These are phyloP conservation scores for Musa balbisiana DNA, from an alignment of 202 grass and related monocot genomes.

Conservation along the genomic window DNA sequence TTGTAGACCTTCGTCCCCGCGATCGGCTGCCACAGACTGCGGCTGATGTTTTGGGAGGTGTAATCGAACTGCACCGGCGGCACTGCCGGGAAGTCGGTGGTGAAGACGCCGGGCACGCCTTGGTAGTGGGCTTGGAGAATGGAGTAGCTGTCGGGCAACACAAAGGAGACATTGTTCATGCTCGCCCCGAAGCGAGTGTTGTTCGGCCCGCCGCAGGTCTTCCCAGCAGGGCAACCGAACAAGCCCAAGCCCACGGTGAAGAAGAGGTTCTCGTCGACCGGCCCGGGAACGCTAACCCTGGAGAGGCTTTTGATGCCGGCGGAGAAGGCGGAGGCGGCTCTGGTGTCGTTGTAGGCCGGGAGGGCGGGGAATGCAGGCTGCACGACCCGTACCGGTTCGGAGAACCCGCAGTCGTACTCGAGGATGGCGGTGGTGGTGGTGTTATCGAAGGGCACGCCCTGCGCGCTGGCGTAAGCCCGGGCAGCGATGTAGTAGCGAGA, in stretches of 20 bases:
- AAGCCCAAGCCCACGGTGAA: slow-evolving; percentile 69
- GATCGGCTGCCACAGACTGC: slow-evolving; percentile 55
- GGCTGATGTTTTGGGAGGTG: slow-evolving; percentile 71
- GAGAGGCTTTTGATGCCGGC: slow-evolving; percentile 40
- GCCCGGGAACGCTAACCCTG: slow-evolving; percentile 25
- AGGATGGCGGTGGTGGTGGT: slow-evolving; percentile 80
- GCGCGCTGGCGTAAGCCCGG: slow-evolving; percentile 52
- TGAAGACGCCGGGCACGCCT: slow-evolving; percentile 40
- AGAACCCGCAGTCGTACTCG: slow-evolving; percentile 33
- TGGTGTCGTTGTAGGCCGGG: slow-evolving; percentile 73
- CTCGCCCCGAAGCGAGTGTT: slow-evolving; percentile 62
- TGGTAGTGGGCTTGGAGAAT: slow-evolving; percentile 65
- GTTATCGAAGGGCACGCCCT: slow-evolving; percentile 81
- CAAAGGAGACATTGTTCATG: slow-evolving; percentile 89
- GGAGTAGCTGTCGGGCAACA: slow-evolving; percentile 48
- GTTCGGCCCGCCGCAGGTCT: slow-evolving; percentile 70
- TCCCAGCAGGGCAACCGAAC: slow-evolving; percentile 35
- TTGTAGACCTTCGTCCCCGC: slow-evolving; percentile 55
- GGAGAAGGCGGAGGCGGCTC: slow-evolving; percentile 39
- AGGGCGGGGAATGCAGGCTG: slow-evolving; percentile 38
- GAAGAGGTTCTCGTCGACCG: slow-evolving; percentile 71
- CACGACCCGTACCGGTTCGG: background rate
- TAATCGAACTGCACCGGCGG: slow-evolving; percentile 76
- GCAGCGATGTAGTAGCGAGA: slow-evolving; percentile 61
- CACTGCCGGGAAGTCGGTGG: slow-evolving; percentile 48